phyloP scores from a whole-genome alignment of 371 early-diverging fungal species.

The Mucor piriformis region DNA sequence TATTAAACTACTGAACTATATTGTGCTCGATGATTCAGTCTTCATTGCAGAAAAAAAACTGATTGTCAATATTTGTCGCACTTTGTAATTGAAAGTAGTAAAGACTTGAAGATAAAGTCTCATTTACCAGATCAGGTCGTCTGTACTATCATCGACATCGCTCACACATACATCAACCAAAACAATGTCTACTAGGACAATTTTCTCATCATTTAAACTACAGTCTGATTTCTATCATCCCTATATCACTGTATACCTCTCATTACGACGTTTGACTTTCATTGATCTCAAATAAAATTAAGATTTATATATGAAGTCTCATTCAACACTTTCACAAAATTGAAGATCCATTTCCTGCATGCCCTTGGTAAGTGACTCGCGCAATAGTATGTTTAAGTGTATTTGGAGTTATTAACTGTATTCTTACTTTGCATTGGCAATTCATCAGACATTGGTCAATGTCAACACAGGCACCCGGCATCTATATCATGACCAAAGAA shows the following conservation, averaged over 20 bases:
- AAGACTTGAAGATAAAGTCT: slow-evolving; percentile 27
- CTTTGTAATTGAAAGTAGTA: slow-evolving; percentile 28
- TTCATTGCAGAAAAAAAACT: slow-evolving; percentile 26
- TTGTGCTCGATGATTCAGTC: slow-evolving; percentile 4
- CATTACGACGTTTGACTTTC: no score
- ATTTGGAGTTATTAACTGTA: slow-evolving; percentile 20
- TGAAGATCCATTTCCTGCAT: slow-evolving; percentile 33
- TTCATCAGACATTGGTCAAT: slow-evolving; percentile 35
- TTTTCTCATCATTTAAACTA: no score
- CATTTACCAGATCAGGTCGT: no score
- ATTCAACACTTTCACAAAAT: slow-evolving; percentile 29
- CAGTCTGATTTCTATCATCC: no score
- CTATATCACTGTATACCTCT: no score
- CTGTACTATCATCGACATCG: no score
- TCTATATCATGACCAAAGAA: slow-evolving; percentile 37
- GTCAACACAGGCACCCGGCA: slow-evolving; percentile 30
- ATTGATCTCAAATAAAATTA: no score
- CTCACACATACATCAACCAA: no score
- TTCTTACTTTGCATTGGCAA: slow-evolving; percentile 27
- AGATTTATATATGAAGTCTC: no score
- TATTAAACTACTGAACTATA: slow-evolving; percentile 13
- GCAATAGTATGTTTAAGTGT: slow-evolving; percentile 21
- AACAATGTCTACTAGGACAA: no score
- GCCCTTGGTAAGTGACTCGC: slow-evolving; percentile 32
- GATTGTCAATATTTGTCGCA: slow-evolving; percentile 26